phyloP scores from a whole-genome alignment of 164 flowering plant genomes.

The Taxillus chinensis region DNA sequence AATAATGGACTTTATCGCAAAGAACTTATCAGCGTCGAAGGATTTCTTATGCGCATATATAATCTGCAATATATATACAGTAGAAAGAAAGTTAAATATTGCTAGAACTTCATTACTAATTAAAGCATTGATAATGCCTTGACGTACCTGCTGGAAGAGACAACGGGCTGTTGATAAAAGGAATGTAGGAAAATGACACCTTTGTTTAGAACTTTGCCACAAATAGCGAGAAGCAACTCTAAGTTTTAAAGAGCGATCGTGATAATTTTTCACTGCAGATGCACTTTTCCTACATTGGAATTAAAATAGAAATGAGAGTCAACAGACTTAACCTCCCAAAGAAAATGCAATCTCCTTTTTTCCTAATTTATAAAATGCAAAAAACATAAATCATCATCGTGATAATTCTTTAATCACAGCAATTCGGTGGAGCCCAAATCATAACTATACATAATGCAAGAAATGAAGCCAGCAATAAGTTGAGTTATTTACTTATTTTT shows the following conservation, averaged over 20 bases:
- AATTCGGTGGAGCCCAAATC: no score
- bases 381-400: no score
- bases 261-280: slow-evolving; percentile 42
- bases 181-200: slow-evolving; percentile 15
- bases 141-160: slow-evolving; percentile 59
- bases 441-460: no score
- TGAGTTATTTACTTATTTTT: no score
- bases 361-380: no score
- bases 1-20: slow-evolving; percentile 35
- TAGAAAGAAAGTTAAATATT: no score
- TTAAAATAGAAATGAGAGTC: background rate
- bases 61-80: slow-evolving; percentile 32
- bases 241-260: slow-evolving; percentile 38
- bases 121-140: no score
- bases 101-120: no score
- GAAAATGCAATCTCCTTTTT: no score
- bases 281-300: slow-evolving; percentile 30
- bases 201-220: slow-evolving; percentile 36
- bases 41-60: slow-evolving; percentile 63
- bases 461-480: no score
- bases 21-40: slow-evolving; percentile 40
- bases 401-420: no score
- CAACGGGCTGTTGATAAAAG: slow-evolving; percentile 44
- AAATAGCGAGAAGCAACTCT: slow-evolving; percentile 45
- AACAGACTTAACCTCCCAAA: no score